Evolutionary conservation across 345 rosid species (phyloP).

Genomic region (Hibiscus trionum): DNA sequence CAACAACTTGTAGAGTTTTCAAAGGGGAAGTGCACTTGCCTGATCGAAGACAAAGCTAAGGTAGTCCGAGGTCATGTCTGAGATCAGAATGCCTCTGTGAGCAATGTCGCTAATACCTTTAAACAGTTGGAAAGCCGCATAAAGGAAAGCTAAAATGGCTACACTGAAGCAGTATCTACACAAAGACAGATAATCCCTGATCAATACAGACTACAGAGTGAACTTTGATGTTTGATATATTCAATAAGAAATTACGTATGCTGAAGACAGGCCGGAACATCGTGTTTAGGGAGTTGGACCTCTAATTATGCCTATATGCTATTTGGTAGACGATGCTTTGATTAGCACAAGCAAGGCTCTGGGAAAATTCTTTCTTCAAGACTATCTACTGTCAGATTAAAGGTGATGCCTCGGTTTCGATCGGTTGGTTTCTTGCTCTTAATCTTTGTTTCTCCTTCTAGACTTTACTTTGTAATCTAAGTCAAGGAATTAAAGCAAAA

Average conservation of each 20-base stretch:
- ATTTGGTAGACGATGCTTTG: no score
- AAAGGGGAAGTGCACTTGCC: slow-evolving; percentile 20
- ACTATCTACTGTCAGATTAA: no score
- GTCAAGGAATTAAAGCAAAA: not conserved
- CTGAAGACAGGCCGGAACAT: no score
- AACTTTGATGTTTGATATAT: no score
- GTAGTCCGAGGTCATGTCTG: slow-evolving; percentile 60
- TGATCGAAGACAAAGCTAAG: slow-evolving; percentile 62
- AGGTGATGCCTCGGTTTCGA: no score
- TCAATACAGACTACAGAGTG: not conserved
- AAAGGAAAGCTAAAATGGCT: slow-evolving; percentile 36
- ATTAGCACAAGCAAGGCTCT: no score
- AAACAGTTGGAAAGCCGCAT: slow-evolving; percentile 59
- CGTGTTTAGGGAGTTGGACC: no score
- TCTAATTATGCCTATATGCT: no score
- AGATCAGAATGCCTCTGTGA: slow-evolving; percentile 52
- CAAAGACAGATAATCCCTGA: not conserved
- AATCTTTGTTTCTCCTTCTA: not conserved
- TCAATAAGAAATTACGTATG: no score
- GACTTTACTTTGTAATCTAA: not conserved
- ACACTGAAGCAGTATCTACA: slow-evolving; percentile 59
- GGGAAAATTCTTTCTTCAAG: no score
- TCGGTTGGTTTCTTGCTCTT: not conserved
- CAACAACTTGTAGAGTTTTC: not conserved
- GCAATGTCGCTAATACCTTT: slow-evolving; percentile 64